Evolutionary conservation across 495 filamentous ascomycete species (phyloP).

Genomic region (Massariosphaeria phaeospora): DNA sequence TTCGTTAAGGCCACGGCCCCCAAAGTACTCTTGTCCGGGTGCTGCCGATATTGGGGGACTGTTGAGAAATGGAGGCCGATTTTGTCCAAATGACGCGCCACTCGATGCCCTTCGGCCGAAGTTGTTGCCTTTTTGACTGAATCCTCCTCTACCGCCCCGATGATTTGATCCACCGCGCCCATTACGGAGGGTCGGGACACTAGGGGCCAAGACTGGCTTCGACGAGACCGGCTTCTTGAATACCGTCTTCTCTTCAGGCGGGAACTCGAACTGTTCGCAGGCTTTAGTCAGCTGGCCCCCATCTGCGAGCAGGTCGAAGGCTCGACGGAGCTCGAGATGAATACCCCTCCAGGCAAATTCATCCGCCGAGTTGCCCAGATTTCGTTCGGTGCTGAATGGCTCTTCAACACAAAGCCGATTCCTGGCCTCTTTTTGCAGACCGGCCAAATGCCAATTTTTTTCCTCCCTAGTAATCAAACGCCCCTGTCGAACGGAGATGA

Average conservation of each 20-base stretch:
- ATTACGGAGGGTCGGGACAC: slow-evolving; percentile 45
- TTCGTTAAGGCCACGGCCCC: slow-evolving; percentile 29
- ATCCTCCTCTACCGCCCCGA: slow-evolving; percentile 53
- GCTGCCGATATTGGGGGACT: slow-evolving; percentile 32
- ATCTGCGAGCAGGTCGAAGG: slow-evolving; percentile 72
- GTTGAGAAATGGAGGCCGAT: slow-evolving; percentile 31
- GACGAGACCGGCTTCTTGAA: slow-evolving; percentile 69
- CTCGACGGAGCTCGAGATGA: slow-evolving; percentile 81
- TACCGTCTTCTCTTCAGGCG: slow-evolving; percentile 72
- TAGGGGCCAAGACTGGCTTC: slow-evolving; percentile 54
- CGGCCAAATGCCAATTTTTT: slow-evolving; percentile 74
- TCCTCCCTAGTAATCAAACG: slow-evolving; percentile 74
- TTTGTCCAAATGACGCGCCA: slow-evolving; percentile 36
- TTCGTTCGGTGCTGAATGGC: slow-evolving; percentile 89
- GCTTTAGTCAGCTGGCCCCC: slow-evolving; percentile 66
- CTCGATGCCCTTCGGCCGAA: slow-evolving; percentile 39
- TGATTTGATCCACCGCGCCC: slow-evolving; percentile 48
- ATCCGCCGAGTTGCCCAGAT: slow-evolving; percentile 93
- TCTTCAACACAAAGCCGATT: slow-evolving; percentile 92
- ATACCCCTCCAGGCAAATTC: slow-evolving; percentile 87
- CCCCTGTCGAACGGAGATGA: slow-evolving; percentile 83
- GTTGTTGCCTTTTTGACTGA: slow-evolving; percentile 41
- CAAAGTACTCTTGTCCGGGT: slow-evolving; percentile 34
- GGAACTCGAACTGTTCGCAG: slow-evolving; percentile 80
- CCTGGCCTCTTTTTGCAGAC: slow-evolving; percentile 49